A percentile compares a stretch with the other conserved stretches of the same genome.
Evolutionary conservation across 305 asterid genomes (phyloP).

Genomic region (Fraxinus sp.): DNA sequence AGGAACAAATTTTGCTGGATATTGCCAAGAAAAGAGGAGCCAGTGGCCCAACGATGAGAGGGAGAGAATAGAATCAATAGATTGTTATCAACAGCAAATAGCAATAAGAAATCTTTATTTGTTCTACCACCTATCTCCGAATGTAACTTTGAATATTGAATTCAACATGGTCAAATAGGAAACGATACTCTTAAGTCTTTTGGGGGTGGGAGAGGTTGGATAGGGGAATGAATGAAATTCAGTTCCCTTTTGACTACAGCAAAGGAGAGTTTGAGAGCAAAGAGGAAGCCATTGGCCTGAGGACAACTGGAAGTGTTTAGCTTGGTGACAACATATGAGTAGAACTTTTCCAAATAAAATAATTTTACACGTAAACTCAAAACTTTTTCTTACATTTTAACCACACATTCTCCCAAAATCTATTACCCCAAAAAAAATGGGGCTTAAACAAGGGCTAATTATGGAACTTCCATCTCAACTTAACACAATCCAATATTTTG

Average conservation of each 20-base stretch:
- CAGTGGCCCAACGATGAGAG: neutral
- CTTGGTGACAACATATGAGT: neutral
- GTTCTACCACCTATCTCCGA: neutral
- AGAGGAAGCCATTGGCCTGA: neutral
- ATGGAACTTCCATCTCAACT: neutral
- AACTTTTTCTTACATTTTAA: too few species aligned
- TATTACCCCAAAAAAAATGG: too few species aligned
- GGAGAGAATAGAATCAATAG: neutral
- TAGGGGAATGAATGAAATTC: neutral
- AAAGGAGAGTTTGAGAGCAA: neutral
- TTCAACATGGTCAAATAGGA: neutral
- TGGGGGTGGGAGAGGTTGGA: neutral
- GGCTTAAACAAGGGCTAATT: too few species aligned
- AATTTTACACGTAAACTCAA: too few species aligned
- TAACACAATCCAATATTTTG: neutral
- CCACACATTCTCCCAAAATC: too few species aligned
- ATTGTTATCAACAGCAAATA: neutral
- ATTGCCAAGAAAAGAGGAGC: neutral
- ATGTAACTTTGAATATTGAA: neutral
- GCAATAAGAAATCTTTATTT: neutral
- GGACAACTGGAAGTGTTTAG: neutral
- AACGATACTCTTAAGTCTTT: neutral
- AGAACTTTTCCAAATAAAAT: too few species aligned
- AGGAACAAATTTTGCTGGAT: neutral
- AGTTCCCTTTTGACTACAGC: neutral